Evolutionary conservation across 306 rosid species (phyloP).

Genomic region (Glycine tomentella): DNA sequence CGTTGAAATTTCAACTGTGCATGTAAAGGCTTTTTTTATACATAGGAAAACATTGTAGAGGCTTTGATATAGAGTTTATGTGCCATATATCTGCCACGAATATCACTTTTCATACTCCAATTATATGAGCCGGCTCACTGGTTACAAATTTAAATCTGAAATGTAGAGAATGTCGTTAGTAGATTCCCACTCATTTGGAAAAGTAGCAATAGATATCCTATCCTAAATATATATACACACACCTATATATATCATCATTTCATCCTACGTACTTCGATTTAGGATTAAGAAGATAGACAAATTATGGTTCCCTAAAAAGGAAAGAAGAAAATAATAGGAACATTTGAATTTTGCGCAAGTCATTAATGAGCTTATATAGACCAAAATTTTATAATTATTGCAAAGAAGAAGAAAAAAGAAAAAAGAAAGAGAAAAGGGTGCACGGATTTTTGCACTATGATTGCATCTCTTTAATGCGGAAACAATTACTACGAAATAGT

Average conservation of each 20-base stretch:
- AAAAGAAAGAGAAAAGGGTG: not conserved
- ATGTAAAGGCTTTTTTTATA: not conserved
- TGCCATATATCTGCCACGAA: too few species aligned
- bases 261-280: too few species aligned
- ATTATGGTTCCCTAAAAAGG: too few species aligned
- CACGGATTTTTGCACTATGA: slow-evolving; percentile 19
- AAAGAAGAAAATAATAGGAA: too few species aligned
- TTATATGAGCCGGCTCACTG: slow-evolving; percentile 14
- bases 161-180: slow-evolving; percentile 24
- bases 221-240: too few species aligned
- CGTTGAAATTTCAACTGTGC: not conserved
- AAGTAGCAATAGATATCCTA: not conserved
- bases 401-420: not conserved
- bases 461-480: slow-evolving; percentile 28
- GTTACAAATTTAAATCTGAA: slow-evolving; percentile 30
- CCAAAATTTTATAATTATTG: not conserved
- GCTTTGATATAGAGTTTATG: not conserved
- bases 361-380: slow-evolving; percentile 36
- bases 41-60: too few species aligned
- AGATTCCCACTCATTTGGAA: slow-evolving; percentile 36
- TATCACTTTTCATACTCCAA: not conserved
- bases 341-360: not conserved
- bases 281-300: too few species aligned
- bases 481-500: too few species aligned
- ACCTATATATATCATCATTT: not conserved